Evolutionary conservation across 495 filamentous ascomycete species (phyloP).

Genomic region (Podospora pseudocomata): DNA sequence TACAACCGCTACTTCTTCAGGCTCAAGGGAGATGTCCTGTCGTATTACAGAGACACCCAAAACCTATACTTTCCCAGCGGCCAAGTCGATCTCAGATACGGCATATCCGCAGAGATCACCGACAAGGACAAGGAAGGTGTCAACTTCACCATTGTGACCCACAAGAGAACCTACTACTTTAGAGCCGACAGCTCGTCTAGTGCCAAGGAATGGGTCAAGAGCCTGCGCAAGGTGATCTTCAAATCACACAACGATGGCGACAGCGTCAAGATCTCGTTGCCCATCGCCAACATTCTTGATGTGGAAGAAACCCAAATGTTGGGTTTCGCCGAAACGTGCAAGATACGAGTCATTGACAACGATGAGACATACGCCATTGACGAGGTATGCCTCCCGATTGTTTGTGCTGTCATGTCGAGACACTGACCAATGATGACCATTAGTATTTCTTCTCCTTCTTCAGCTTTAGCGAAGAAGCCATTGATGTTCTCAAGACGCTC

Average conservation of each 20-base stretch:
- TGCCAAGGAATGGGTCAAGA: slow-evolving; percentile 96
- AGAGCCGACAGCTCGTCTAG: slow-evolving; percentile 81
- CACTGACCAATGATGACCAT: neutral
- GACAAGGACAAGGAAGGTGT: slow-evolving; percentile 71
- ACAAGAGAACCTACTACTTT: slow-evolving; percentile 82
- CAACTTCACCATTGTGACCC: slow-evolving; percentile 75
- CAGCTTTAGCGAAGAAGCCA: slow-evolving; percentile 77
- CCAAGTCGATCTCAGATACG: slow-evolving; percentile 89
- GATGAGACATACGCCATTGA: slow-evolving; percentile 93
- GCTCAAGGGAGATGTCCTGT: slow-evolving; percentile 89
- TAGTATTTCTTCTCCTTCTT: slow-evolving; percentile 96
- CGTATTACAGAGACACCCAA: slow-evolving; percentile 83
- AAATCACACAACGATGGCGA: slow-evolving; percentile 94
- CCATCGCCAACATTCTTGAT: slow-evolving; percentile 84
- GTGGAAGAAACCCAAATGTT: slow-evolving; percentile 89
- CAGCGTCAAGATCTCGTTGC: slow-evolving; percentile 92
- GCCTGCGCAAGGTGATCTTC: slow-evolving; percentile 91
- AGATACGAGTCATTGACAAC: slow-evolving; percentile 85
- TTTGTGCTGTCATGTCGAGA: slow-evolving; percentile 37
- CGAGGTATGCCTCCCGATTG: slow-evolving; percentile 58
- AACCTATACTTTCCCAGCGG: slow-evolving; percentile 90
- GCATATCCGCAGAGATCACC: slow-evolving; percentile 73
- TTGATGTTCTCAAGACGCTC: slow-evolving; percentile 70
- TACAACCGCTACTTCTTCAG: slow-evolving; percentile 95
- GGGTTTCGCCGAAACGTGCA: slow-evolving; percentile 91